Base-by-base conservation (phyloP, 352 stramenopile genomes). In the Pythium rhizo-oryzae region DNA sequence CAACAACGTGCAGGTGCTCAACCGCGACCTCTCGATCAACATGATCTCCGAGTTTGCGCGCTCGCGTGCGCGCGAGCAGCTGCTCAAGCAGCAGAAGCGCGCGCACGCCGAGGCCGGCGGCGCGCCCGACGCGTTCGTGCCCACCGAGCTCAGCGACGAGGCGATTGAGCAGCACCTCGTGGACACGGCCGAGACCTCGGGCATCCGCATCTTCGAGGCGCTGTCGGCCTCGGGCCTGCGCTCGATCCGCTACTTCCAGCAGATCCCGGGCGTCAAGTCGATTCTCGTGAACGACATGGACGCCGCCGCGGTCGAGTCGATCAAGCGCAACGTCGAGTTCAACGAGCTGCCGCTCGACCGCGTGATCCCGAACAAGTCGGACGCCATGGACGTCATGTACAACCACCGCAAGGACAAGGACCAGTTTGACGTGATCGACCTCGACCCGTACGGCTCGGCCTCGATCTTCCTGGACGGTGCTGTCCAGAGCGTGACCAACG, bases 231-330 rank as follows among this genome's bases (percentile, higher is more conserved):
- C 97, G 0, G 98, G 98, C 8, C 79, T 99, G 74, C 96, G 98
- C 65, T 99, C 97, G 11, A 97, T 99, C 59, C 93, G 98, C 56
- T 99, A 99, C 80, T 98, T 96, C 73, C 98, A 99, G 74, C 98
- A 99, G 84, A 98, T 99, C 68, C 93, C 96, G 0, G 94, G 96
- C 28, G 89, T 99, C 16, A 93, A 98, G 65, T 97, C 97, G 62
- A 94, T 99, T 33, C 85, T 99, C 8, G 97, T 99, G 37, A 99
- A 99, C 79, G 98, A 99, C 82, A 94, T 99, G 70, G 97, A 99
- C 70, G 76, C 89, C 1, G 93, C 96, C 8, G 98, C 98, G 0
- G 94, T 99, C 12, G 89, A 99, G 61, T 92, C 91, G 44, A 98
- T 98, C 53, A 91, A 96, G 70, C 82, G 91, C 62, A 99, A 99